Percentiles rank a stretch among this genome's conserved stretches.
These are phyloP conservation scores for Phoma sp. DNA, from an alignment of 2,329 filamentous ascomycete genomes.

Conservation along the genomic window DNA sequence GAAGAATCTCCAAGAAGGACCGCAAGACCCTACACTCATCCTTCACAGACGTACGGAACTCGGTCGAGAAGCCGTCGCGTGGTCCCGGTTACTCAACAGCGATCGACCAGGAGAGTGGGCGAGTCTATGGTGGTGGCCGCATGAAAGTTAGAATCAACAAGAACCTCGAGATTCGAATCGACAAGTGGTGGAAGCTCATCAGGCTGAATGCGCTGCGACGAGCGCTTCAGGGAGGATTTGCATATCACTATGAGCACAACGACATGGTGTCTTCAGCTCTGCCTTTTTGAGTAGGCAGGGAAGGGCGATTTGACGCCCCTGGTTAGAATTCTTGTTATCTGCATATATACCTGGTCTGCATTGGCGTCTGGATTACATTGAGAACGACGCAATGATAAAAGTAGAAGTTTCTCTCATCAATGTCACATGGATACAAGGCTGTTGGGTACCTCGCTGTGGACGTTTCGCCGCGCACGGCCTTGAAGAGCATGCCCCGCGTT, in stretches of 20 bases:
- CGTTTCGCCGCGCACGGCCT: not conserved
- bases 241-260: constrained; percentile 47
- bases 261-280: constrained; percentile 41
- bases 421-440: not conserved
- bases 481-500: constrained; percentile 29
- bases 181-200: constrained; percentile 76
- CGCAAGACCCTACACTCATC: constrained; percentile 69
- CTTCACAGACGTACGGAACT: constrained; percentile 70
- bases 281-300: constrained; percentile 33
- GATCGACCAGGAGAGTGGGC: constrained; percentile 64
- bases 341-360: constrained; percentile 16
- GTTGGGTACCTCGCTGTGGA: not conserved
- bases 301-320: not conserved
- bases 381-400: not conserved
- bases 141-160: constrained; percentile 65
- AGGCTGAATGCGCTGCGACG: constrained; percentile 66
- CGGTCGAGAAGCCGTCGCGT: constrained; percentile 68
- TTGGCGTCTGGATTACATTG: constrained; percentile 11
- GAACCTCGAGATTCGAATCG: constrained; percentile 66
- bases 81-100: constrained; percentile 72
- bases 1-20: constrained; percentile 69
- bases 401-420: too few relatives aligned
- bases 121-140: constrained; percentile 64
- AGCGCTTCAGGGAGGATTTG: constrained; percentile 57
- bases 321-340: not conserved